phyloP scores from a whole-genome alignment of 495 filamentous ascomycete genomes.

The Lepidopterella palustris region DNA sequence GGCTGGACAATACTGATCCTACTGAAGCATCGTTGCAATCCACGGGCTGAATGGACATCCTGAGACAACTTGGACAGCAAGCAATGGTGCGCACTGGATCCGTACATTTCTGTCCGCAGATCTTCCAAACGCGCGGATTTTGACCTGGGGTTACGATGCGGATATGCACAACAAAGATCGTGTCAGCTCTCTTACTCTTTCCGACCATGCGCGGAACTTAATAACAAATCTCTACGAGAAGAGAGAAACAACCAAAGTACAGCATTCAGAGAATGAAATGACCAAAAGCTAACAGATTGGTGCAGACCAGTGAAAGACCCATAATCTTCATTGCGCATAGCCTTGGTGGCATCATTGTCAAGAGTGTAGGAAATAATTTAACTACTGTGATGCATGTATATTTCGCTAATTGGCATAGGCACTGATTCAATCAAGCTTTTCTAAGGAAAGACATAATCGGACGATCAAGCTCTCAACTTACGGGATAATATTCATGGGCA shows the following conservation, averaged over 20 bases:
- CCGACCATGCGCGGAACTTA: constrained; percentile 31
- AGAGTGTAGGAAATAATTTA: constrained; percentile 16
- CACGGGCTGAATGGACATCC: constrained; percentile 44
- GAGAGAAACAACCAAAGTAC: constrained; percentile 27
- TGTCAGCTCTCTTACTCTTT: constrained; percentile 27
- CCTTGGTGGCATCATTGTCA: constrained; percentile 26
- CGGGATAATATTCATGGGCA: constrained; percentile 25
- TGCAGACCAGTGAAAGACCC: constrained; percentile 14
- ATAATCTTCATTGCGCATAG: constrained; percentile 30
- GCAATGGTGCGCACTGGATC: constrained; percentile 43
- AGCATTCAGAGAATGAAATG: constrained; percentile 3
- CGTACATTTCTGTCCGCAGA: constrained; percentile 42
- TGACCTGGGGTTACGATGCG: constrained; percentile 48
- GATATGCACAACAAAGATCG: constrained; percentile 23
- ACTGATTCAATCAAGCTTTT: constrained; percentile 19
- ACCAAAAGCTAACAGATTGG: constrained; percentile 1
- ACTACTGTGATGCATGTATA: constrained; percentile 1
- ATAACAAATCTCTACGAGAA: constrained; percentile 31
- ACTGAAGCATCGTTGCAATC: constrained; percentile 41
- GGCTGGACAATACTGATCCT: constrained; percentile 1
- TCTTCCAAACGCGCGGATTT: constrained; percentile 42
- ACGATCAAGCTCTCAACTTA: constrained; percentile 23
- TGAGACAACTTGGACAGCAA: constrained; percentile 46
- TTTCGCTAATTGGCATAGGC: constrained; percentile 19
- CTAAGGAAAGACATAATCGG: constrained; percentile 8